A percentile compares a stretch with the other conserved stretches of the same genome.
Evolutionary conservation across 306 rosid genomes (phyloP).

Genomic region (Trifolium subterraneum): DNA sequence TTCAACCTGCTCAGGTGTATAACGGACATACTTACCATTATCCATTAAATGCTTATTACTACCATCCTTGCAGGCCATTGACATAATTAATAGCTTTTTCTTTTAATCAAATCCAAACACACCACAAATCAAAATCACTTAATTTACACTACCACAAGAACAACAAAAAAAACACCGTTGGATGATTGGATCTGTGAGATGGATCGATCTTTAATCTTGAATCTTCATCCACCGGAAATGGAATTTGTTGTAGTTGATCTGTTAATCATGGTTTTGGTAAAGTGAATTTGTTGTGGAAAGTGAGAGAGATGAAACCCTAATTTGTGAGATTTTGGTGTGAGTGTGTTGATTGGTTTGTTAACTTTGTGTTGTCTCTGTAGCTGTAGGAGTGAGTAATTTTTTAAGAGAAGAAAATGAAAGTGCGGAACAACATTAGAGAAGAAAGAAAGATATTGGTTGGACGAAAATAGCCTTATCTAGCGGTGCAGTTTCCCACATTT

Average conservation of each 20-base stretch:
- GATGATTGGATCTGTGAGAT: too few relatives aligned
- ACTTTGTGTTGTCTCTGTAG: neutral
- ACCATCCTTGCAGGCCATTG: slow-evolving; percentile 99
- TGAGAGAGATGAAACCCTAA: slow-evolving; percentile 5
- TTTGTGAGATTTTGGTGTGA: neutral
- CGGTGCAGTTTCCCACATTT: slow-evolving; percentile 13
- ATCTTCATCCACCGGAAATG: neutral
- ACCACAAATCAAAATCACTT: neutral
- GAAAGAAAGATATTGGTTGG: neutral
- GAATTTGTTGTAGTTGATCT: neutral
- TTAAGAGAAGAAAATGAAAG: slow-evolving; percentile 1
- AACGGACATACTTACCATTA: slow-evolving; percentile 94
- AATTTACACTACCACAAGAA: too few relatives aligned
- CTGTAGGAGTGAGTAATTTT: neutral
- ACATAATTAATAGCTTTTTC: neutral
- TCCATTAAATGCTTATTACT: slow-evolving; percentile 63
- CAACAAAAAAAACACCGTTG: too few relatives aligned
- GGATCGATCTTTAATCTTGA: too few relatives aligned
- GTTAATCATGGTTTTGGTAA: neutral
- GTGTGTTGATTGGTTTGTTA: neutral
- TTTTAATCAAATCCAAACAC: slow-evolving; percentile 16
- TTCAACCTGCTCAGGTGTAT: slow-evolving; percentile 99
- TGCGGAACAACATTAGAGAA: neutral
- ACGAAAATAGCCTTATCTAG: slow-evolving; percentile 16
- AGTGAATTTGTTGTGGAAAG: neutral